A percentile compares a stretch with the other conserved stretches of the same genome.
phyloP scores from a whole-genome alignment of 768 basidiomycete species.

The Pleurotus eryngii region DNA sequence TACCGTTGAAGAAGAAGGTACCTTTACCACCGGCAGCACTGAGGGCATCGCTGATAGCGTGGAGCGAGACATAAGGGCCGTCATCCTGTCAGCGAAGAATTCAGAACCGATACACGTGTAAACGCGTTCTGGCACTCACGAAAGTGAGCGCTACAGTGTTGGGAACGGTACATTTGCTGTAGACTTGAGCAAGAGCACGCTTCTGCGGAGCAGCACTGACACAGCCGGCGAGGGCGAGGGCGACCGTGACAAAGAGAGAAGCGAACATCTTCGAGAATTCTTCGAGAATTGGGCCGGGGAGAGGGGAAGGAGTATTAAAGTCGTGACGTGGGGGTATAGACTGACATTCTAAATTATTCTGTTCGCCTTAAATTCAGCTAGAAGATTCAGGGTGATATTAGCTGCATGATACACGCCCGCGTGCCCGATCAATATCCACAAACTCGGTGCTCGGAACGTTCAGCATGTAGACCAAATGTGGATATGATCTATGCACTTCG shows the following conservation, averaged over 20 bases:
- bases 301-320: neutral
- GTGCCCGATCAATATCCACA: no score
- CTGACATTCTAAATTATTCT: neutral
- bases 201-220: neutral
- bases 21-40: conserved; percentile 22
- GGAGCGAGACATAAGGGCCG: conserved; percentile 19
- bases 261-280: conserved; percentile 1
- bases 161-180: conserved; percentile 21
- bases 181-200: conserved; percentile 19
- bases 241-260: conserved; percentile 1
- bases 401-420: no score
- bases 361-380: neutral
- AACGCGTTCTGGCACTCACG: conserved; percentile 16
- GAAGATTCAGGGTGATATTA: neutral
- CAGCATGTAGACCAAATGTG: no score
- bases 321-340: neutral
- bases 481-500: no score
- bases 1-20: conserved; percentile 29
- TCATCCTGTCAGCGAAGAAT: conserved; percentile 17
- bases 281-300: neutral
- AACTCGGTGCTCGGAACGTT: no score
- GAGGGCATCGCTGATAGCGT: conserved; percentile 16
- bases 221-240: conserved; percentile 5
- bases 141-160: conserved; percentile 29
- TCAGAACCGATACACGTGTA: neutral